Conservation (phyloP, 169 alveolate genomes). For the Eimeria acervulina region DNA sequence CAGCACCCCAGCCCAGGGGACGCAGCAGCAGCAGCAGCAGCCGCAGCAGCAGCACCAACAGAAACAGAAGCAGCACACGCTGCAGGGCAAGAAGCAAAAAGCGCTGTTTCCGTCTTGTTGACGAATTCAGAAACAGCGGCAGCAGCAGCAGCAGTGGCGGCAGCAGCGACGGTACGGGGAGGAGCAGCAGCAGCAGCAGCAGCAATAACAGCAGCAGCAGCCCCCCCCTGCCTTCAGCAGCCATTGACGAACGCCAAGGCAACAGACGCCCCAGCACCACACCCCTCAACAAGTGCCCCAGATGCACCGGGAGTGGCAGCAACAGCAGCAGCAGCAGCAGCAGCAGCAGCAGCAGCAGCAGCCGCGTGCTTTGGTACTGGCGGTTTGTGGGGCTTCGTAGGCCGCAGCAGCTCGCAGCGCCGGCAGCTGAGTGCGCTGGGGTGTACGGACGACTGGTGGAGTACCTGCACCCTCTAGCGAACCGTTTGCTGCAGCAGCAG, state of each 20-base stretch:
- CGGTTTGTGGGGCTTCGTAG: constrained; percentile 65
- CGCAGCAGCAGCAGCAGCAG: constrained; percentile 50
- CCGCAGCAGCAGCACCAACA: neutral
- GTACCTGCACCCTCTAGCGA: constrained; percentile 51
- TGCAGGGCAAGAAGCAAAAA: neutral
- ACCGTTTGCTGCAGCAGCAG: constrained; percentile 22
- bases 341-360: constrained; percentile 13
- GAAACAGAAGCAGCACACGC: constrained; percentile 25
- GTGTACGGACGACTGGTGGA: constrained; percentile 81
- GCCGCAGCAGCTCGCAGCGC: constrained; percentile 43
- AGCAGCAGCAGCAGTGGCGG: neutral
- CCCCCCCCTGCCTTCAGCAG: neutral
- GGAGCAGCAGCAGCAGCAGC: constrained; percentile 17
- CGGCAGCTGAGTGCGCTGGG: constrained; percentile 8
- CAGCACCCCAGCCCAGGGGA: neutral
- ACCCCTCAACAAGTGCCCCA: neutral
- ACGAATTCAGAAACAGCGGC: neutral
- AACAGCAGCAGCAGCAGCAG: neutral
- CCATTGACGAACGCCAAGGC: neutral
- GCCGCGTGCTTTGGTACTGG: constrained; percentile 22
- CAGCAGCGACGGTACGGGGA: too few relatives aligned
- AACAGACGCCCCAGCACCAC: neutral
- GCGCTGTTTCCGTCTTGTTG: neutral
- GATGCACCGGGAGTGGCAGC: constrained; percentile 15
- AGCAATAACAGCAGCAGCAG: constrained; percentile 7